phyloP scores from a whole-genome alignment of 2,329 filamentous ascomycete species.

The Chrysosporium queenslandicum region DNA sequence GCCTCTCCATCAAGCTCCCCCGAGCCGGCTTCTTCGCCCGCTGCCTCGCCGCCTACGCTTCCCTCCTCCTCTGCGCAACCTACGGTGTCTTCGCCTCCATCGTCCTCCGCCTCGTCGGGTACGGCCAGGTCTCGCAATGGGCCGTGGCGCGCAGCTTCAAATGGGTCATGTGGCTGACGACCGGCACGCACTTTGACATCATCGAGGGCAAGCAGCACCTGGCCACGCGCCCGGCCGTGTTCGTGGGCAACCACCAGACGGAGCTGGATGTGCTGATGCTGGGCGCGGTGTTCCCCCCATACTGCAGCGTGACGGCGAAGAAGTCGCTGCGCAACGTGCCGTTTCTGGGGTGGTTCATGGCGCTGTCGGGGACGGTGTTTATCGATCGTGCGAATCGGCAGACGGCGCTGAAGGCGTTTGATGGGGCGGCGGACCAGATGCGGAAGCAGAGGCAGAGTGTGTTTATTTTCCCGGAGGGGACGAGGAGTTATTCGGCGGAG shows the following conservation, averaged over 20 bases:
- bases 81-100: conserved; percentile 71
- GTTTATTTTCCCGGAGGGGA: conserved; percentile 63
- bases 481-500: conserved; percentile 74
- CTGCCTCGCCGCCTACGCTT: conserved; percentile 39
- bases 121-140: conserved; percentile 75
- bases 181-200: conserved; percentile 65
- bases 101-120: conserved; percentile 58
- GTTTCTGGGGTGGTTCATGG: conserved; percentile 91
- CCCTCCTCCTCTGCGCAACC: conserved; percentile 43
- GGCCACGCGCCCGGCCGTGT: conserved; percentile 67
- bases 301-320: conserved; percentile 91
- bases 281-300: conserved; percentile 76
- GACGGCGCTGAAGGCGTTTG: conserved; percentile 76
- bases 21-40: conserved; percentile 39
- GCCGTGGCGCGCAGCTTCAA: conserved; percentile 69
- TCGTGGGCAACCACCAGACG: conserved; percentile 91
- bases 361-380: conserved; percentile 79
- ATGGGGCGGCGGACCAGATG: conserved; percentile 73
- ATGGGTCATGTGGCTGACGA: conserved; percentile 61
- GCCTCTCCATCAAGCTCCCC: conserved; percentile 34
- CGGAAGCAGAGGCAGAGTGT: conserved; percentile 53
- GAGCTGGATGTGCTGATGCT: conserved; percentile 92
- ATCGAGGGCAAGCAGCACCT: conserved; percentile 59
- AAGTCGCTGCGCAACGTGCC: conserved; percentile 67
- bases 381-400: conserved; percentile 82